A percentile compares a stretch with the other conserved stretches of the same genome.
phyloP scores from a whole-genome alignment of 1,284 basidiomycete genomes.

The Pseudomicrostroma phylloplanum region DNA sequence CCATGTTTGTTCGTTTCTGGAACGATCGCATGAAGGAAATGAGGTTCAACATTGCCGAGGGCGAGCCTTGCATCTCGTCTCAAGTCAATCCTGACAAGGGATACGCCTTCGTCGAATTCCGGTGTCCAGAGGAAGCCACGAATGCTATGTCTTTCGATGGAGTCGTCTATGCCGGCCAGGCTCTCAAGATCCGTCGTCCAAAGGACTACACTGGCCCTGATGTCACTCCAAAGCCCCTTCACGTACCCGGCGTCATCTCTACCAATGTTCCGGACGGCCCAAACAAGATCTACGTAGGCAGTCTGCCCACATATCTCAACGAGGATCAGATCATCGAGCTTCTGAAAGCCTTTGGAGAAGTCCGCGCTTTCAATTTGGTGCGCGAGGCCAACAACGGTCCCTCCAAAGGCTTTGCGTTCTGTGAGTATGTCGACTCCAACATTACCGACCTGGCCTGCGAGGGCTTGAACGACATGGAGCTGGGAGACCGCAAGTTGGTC shows the following conservation, averaged over 20 bases:
- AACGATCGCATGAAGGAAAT: conserved; percentile 85
- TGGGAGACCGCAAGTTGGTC: conserved; percentile 91
- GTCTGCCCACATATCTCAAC: conserved; percentile 85
- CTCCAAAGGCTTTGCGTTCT: conserved; percentile 88
- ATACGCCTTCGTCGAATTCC: conserved; percentile 89
- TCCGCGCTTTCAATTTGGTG: conserved; percentile 95
- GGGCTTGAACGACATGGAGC: conserved; percentile 92
- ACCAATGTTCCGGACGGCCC: conserved; percentile 93
- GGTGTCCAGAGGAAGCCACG: conserved; percentile 90
- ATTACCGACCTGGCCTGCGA: conserved; percentile 94
- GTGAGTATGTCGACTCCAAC: conserved; percentile 84
- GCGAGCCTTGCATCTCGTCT: conserved; percentile 79
- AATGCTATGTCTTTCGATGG: conserved; percentile 95
- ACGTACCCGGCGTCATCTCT: conserved; percentile 85
- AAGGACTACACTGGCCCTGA: conserved; percentile 80
- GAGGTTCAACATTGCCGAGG: conserved; percentile 56
- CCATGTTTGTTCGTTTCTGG: conserved; percentile 84
- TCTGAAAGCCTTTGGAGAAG: conserved; percentile 91
- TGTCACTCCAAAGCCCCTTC: conserved; percentile 60
- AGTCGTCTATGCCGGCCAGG: conserved; percentile 83
- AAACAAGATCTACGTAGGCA: conserved; percentile 97
- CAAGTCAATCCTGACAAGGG: conserved; percentile 97
- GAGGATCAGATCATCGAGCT: conserved; percentile 98
- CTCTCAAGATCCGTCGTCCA: conserved; percentile 89
- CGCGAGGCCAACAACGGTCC: conserved; percentile 67